Evolutionary conservation across 1,284 basidiomycete genomes (phyloP).

Genomic region (Neolentinus lepideus): DNA sequence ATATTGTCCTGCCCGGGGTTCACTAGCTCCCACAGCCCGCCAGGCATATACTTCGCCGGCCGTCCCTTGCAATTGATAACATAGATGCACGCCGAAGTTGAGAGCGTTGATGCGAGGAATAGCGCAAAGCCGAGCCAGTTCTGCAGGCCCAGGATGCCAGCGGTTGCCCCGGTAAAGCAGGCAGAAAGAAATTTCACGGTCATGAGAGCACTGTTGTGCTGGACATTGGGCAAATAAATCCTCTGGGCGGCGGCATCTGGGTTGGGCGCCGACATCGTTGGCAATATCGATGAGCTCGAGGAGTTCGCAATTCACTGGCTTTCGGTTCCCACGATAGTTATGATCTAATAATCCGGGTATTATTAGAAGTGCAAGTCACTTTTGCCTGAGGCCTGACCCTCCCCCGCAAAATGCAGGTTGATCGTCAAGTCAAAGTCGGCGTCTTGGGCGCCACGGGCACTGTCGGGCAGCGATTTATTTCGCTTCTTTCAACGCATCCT

Average conservation of each 20-base stretch:
- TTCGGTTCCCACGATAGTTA: background rate
- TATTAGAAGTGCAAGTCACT: background rate
- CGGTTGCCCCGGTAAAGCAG: conserved; percentile 78
- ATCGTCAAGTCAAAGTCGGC: conserved; percentile 69
- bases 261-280: conserved; percentile 1
- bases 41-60: conserved; percentile 50
- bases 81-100: conserved; percentile 59
- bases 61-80: conserved; percentile 63
- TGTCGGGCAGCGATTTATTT: conserved; percentile 93
- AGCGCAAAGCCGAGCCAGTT: conserved; percentile 78
- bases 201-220: conserved; percentile 58
- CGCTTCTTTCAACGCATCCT: conserved; percentile 83
- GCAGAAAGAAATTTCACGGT: conserved; percentile 72
- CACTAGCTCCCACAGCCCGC: conserved; percentile 57
- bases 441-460: conserved; percentile 96
- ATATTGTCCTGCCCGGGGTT: conserved; percentile 83
- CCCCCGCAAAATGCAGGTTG: conserved; percentile 9
- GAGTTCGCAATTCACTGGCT: background rate
- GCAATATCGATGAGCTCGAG: background rate
- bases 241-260: conserved; percentile 34
- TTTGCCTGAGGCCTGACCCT: background rate
- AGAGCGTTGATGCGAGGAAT: conserved; percentile 61
- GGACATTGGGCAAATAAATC: conserved; percentile 65
- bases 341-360: background rate
- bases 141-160: conserved; percentile 81